phyloP scores from a whole-genome alignment of 1,284 basidiomycete genomes.

The Microbotryum lychnidis-dioicae region DNA sequence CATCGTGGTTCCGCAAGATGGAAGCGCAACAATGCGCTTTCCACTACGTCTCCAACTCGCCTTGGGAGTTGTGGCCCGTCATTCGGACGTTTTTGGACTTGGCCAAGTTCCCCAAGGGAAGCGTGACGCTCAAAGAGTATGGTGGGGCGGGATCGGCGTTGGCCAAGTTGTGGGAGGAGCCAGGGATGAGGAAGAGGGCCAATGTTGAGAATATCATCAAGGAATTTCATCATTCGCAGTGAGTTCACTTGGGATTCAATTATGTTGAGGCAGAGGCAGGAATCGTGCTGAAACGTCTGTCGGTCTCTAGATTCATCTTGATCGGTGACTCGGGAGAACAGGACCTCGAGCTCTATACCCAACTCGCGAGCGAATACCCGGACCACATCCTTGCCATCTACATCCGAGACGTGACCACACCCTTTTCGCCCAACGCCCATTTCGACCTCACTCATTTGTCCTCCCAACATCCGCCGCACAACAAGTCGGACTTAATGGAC shows the following conservation, averaged over 20 bases:
- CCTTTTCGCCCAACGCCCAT: constrained; percentile 7
- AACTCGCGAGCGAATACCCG: constrained; percentile 58
- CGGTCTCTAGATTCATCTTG: constrained; percentile 64
- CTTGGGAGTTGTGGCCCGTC: constrained; percentile 73
- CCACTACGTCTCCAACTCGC: constrained; percentile 67
- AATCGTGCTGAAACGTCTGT: neutral
- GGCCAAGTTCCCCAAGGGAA: constrained; percentile 58
- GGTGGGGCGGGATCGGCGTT: constrained; percentile 58
- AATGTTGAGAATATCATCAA: constrained; percentile 60
- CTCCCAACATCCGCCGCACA: neutral
- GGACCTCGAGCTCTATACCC: constrained; percentile 60
- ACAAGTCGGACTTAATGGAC: neutral
- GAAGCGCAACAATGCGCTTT: constrained; percentile 54
- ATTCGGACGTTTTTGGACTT: constrained; percentile 66
- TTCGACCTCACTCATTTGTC: neutral
- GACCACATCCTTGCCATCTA: constrained; percentile 52
- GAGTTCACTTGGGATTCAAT: neutral
- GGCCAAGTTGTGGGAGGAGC: constrained; percentile 63
- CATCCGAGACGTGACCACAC: constrained; percentile 59
- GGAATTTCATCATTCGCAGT: constrained; percentile 48
- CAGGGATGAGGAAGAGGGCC: constrained; percentile 62
- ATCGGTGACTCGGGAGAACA: constrained; percentile 83
- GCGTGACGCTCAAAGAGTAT: constrained; percentile 62
- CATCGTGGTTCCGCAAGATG: constrained; percentile 51
- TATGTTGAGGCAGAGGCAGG: neutral